Evolutionary conservation across 2,329 filamentous ascomycete genomes (phyloP).

Genomic region (Fusarium scirpi): DNA sequence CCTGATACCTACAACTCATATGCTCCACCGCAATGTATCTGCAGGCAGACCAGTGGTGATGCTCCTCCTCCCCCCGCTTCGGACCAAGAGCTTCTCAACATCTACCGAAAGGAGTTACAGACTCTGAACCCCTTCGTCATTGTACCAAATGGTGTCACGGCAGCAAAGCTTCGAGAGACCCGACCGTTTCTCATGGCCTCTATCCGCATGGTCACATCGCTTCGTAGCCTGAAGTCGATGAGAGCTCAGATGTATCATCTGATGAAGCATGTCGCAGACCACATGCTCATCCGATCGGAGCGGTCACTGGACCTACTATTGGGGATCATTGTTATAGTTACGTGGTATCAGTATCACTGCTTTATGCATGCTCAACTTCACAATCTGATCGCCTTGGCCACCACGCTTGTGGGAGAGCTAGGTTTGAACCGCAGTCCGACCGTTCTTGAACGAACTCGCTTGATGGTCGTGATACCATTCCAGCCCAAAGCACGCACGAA

Average conservation of each 20-base stretch:
- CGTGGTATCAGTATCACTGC: conserved; percentile 67
- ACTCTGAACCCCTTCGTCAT: conserved; percentile 62
- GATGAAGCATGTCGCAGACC: conserved; percentile 60
- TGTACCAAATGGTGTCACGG: conserved; percentile 53
- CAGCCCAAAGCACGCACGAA: conserved; percentile 57
- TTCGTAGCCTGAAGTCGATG: conserved; percentile 61
- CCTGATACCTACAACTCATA: conserved; percentile 60
- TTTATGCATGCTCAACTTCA: conserved; percentile 65
- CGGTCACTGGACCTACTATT: conserved; percentile 63
- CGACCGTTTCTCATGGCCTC: conserved; percentile 63
- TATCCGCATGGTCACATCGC: conserved; percentile 63
- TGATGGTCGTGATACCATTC: conserved; percentile 58
- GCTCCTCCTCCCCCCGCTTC: conserved; percentile 57
- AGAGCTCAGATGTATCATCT: conserved; percentile 62
- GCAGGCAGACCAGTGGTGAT: conserved; percentile 56
- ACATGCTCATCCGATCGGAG: conserved; percentile 62
- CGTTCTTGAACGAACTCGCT: conserved; percentile 56
- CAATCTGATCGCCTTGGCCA: conserved; percentile 62
- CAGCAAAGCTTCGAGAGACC: conserved; percentile 53
- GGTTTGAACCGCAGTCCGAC: conserved; percentile 58
- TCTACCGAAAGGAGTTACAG: conserved; percentile 59
- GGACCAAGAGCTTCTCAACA: conserved; percentile 60
- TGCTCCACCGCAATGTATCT: conserved; percentile 61
- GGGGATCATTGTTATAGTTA: conserved; percentile 62
- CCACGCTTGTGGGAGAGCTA: conserved; percentile 61